Conservation (phyloP, 306 rosid genomes). For the Cicer cuneatum region DNA sequence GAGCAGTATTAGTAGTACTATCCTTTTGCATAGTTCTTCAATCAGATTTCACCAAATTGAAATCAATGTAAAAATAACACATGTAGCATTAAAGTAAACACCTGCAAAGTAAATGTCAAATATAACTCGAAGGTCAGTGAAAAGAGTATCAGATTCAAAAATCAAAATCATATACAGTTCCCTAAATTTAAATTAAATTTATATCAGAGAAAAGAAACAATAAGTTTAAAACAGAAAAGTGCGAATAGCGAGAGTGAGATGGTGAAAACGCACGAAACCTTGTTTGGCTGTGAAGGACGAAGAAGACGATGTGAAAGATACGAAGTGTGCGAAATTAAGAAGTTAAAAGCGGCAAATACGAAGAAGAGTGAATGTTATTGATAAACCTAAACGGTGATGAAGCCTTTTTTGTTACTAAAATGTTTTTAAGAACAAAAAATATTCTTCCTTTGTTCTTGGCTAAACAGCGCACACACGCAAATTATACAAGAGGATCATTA, state of each 20-base stretch:
- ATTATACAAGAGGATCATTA: background rate
- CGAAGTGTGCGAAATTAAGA: conserved; percentile 9
- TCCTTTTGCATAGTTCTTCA: conserved; percentile 70
- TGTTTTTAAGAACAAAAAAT: background rate
- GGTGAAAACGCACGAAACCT: conserved; percentile 46
- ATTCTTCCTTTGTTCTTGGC: background rate
- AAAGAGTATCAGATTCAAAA: conserved; percentile 52
- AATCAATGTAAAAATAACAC: conserved; percentile 43
- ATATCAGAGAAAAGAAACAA: conserved; percentile 17
- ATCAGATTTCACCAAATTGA: conserved; percentile 44
- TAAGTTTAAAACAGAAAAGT: background rate
- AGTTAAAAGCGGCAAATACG: background rate
- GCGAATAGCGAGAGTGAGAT: conserved; percentile 25
- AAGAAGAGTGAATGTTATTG: conserved; percentile 2
- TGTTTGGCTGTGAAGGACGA: conserved; percentile 20
- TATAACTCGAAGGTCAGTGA: conserved; percentile 26
- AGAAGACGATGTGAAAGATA: conserved; percentile 5
- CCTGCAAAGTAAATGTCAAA: conserved; percentile 55
- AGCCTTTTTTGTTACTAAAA: conserved; percentile 20
- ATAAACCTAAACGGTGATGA: conserved; percentile 37
- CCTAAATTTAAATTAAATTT: conserved; percentile 25
- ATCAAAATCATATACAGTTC: conserved; percentile 43
- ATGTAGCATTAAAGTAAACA: conserved; percentile 43
- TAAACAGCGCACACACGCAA: background rate
- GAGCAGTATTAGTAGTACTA: conserved; percentile 38